Evolutionary conservation across 2,329 filamentous ascomycete species (phyloP), one percentile per base, ranked within the genome.

Genomic region (Ophiostoma angusticollis): DNA sequence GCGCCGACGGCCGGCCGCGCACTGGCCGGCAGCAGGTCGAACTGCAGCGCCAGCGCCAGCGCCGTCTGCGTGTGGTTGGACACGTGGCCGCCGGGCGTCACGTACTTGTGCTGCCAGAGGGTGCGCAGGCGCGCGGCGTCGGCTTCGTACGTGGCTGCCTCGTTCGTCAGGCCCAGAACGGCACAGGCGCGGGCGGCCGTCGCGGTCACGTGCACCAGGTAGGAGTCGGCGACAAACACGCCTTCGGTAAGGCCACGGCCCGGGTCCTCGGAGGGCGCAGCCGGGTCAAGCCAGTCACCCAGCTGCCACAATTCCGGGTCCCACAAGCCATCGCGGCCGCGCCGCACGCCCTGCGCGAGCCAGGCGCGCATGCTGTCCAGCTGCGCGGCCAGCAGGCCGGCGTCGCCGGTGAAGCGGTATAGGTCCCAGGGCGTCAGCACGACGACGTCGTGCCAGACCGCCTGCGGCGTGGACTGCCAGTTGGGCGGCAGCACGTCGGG

Each of bases 261-360:
- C 0, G 61, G 58, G 22, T 56, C 45, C 6, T 53, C 47, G 3
- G 56, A 49, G 3, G 61, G 59, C 1, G 61, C 58, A 13, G 49
- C 49, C 3, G 60, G 60, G 42, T 63, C 60, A 3, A 64, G 55
- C 60, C 61, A 63, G 47, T 63, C 60, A 11, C 56, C 58, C 6
- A 57, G 51, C 49, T 62, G 58, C 40, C 50, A 55, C 6, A 39
- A 35, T 17, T 49, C 45, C 8, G 46, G 41, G 31, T 56, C 50
- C 60, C 59, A 63, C 1, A 62, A 54, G 4, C 54, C 51, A 22
- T 54, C 54, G 1, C 31, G 6, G 7, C 47, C 51, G 9, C 54
- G 49, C 1, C 25, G 29, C 2, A 45, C 32, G 5, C 41, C 43
- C 6, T 42, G 44, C 18, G 49, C 48, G 6, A 57, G 36, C 52